phyloP scores from a whole-genome alignment of 768 basidiomycete genomes.

The Cystofilobasidium macerans region DNA sequence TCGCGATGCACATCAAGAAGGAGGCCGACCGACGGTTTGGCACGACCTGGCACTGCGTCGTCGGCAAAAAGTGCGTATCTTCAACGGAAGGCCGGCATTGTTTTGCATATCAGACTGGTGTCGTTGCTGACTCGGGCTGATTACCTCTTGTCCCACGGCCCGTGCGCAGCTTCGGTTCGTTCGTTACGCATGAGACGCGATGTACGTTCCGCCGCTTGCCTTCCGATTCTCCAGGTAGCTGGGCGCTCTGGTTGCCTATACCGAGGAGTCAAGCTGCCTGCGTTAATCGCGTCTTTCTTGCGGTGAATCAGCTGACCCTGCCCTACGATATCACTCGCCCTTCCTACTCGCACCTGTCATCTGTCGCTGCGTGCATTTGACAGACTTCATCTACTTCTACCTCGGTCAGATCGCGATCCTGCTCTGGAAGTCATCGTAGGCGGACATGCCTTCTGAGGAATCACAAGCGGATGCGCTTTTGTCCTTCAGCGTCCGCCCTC shows the following conservation, averaged over 20 bases:
- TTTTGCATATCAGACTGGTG: constrained; percentile 28
- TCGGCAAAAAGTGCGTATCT: constrained; percentile 68
- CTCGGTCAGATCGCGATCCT: constrained; percentile 83
- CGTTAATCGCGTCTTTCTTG: too few species aligned
- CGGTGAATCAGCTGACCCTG: too few species aligned
- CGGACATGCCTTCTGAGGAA: too few species aligned
- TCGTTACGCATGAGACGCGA: constrained; percentile 66
- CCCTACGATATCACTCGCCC: too few species aligned
- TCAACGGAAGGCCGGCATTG: too few species aligned
- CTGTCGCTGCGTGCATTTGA: too few species aligned
- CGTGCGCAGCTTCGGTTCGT: constrained; percentile 64
- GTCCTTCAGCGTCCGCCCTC: too few species aligned
- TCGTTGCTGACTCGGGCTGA: neutral
- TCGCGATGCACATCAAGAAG: constrained; percentile 95
- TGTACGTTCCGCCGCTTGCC: constrained; percentile 44
- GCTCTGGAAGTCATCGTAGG: constrained; percentile 40
- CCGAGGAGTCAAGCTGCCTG: too few species aligned
- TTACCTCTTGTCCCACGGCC: neutral
- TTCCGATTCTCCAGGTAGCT: too few species aligned
- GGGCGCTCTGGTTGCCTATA: too few species aligned
- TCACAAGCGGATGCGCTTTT: too few species aligned
- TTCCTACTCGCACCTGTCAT: too few species aligned
- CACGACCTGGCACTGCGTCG: constrained; percentile 96
- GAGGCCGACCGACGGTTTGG: constrained; percentile 89
- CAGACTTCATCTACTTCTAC: constrained; percentile 97